These are phyloP conservation scores for Ganoderma resinaceum DNA, from an alignment of 1,284 basidiomycete genomes.

Conservation along the genomic window DNA sequence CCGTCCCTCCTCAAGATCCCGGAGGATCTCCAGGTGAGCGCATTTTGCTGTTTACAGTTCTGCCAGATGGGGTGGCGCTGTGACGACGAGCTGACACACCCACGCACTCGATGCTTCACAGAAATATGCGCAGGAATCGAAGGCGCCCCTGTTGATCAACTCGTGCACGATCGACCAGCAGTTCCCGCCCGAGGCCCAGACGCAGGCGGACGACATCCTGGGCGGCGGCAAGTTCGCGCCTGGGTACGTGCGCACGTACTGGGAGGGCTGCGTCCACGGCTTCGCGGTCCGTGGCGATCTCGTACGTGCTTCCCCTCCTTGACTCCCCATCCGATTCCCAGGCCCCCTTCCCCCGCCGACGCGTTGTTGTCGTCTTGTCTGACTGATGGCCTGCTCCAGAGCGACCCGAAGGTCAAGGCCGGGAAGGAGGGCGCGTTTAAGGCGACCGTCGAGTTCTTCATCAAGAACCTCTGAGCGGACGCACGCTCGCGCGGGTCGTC, in stretches of 20 bases:
- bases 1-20: constrained; percentile 69
- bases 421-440: constrained; percentile 43
- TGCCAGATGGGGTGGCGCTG: background rate
- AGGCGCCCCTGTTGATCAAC: constrained; percentile 68
- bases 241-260: constrained; percentile 53
- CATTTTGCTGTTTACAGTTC: background rate
- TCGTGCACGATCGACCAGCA: constrained; percentile 59
- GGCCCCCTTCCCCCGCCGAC: background rate
- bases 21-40: constrained; percentile 63
- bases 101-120: constrained; percentile 33
- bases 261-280: constrained; percentile 57
- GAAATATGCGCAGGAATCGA: constrained; percentile 56
- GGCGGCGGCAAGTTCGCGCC: constrained; percentile 57
- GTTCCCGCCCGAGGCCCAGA: constrained; percentile 57
- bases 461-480: constrained; percentile 31
- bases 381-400: constrained; percentile 25
- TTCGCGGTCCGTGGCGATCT: constrained; percentile 53
- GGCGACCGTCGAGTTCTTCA: constrained; percentile 39
- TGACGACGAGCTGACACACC: background rate
- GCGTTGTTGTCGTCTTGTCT: background rate
- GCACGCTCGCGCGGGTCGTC: background rate
- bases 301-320: constrained; percentile 22
- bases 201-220: constrained; percentile 61
- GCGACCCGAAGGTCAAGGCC: constrained; percentile 40
- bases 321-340: background rate